phyloP scores from a whole-genome alignment of 495 filamentous ascomycete genomes.

The Penicillium lagena region DNA sequence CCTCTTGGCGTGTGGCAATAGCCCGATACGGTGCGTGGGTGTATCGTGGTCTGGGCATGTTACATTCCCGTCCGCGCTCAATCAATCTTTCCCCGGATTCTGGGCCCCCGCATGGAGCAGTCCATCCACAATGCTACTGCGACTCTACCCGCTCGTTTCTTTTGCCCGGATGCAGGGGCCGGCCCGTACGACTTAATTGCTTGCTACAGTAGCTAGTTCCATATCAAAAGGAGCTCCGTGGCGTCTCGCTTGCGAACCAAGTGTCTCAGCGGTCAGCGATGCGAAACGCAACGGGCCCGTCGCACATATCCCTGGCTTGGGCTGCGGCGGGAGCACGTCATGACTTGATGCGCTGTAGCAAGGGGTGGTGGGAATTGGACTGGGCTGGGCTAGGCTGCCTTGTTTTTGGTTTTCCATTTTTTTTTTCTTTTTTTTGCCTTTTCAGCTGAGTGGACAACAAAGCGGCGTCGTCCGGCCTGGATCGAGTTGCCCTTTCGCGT shows the following conservation, averaged over 20 bases:
- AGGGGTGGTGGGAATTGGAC: not conserved
- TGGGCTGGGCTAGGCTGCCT: not conserved
- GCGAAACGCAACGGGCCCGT: no score
- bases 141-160: no score
- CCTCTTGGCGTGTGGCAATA: slow-evolving; percentile 27
- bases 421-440: not conserved
- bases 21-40: slow-evolving; percentile 11
- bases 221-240: no score
- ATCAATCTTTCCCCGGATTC: slow-evolving; percentile 21
- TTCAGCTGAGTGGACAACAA: not conserved
- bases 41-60: not conserved
- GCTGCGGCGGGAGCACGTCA: slow-evolving; percentile 4
- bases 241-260: no score
- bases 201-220: no score
- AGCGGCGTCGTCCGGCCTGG: no score
- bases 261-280: no score
- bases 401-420: not conserved
- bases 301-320: no score
- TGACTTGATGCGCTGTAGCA: slow-evolving; percentile 3
- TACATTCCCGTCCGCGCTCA: not conserved
- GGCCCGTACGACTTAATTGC: no score
- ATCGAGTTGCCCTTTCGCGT: no score
- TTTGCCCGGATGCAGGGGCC: no score
- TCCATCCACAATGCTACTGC: no score
- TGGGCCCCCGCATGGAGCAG: slow-evolving; percentile 11